These are phyloP conservation scores for Sporisorium graminicola DNA, from an alignment of 1,284 basidiomycete species.

Conservation along the genomic window DNA sequence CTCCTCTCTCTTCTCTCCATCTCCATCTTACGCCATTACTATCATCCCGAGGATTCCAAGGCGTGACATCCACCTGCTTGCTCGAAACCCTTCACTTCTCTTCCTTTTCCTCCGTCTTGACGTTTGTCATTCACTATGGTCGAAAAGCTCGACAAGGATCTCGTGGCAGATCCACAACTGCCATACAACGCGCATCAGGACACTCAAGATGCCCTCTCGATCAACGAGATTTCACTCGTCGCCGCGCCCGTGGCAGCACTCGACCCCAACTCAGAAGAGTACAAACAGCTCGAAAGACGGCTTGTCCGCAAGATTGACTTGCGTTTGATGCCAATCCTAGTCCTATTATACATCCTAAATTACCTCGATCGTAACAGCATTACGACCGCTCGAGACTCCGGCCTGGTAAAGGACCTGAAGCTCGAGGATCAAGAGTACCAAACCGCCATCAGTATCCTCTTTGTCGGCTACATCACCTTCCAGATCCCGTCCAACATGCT, in stretches of 20 bases:
- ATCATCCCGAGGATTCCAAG: no score
- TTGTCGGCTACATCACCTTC: slow-evolving; percentile 83
- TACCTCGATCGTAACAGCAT: slow-evolving; percentile 32
- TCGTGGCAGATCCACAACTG: neutral
- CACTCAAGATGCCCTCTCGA: slow-evolving; percentile 27
- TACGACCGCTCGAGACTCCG: slow-evolving; percentile 44
- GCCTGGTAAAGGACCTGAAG: slow-evolving; percentile 59
- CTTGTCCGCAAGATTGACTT: slow-evolving; percentile 56
- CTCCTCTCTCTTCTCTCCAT: neutral
- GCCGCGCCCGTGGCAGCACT: slow-evolving; percentile 8
- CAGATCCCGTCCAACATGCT: slow-evolving; percentile 76
- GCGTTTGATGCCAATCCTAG: slow-evolving; percentile 29
- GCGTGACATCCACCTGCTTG: no score
- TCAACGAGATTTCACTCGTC: slow-evolving; percentile 9
- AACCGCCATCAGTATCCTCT: slow-evolving; percentile 80
- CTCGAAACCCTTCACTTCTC: neutral
- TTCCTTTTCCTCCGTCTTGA: neutral
- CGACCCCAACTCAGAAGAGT: slow-evolving; percentile 39
- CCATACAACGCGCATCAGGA: slow-evolving; percentile 6
- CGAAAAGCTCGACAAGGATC: slow-evolving; percentile 13
- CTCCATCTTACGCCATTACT: no score
- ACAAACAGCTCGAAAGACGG: slow-evolving; percentile 32
- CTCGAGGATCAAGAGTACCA: slow-evolving; percentile 53
- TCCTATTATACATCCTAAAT: slow-evolving; percentile 39
- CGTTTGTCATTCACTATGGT: slow-evolving; percentile 8